Base-by-base conservation (phyloP, 2,329 filamentous ascomycete species). In the Diaporthe sp. region DNA sequence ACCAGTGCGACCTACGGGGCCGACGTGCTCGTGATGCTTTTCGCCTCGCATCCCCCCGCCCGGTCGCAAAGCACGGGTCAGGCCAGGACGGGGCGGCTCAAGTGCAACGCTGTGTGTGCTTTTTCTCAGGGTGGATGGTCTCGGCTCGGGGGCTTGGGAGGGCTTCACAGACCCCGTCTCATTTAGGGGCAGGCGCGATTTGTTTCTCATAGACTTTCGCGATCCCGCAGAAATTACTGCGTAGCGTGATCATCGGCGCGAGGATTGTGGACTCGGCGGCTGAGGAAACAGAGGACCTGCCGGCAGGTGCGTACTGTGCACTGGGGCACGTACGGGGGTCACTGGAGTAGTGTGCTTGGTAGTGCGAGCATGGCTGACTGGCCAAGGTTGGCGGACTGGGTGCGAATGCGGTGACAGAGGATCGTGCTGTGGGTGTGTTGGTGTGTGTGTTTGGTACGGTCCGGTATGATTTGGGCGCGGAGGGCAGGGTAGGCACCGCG, bases 111-210 rank as follows among this genome's bases (percentile, higher is more conserved):
- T 55, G 65, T 12, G 65, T 20, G 22, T 70, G 65, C 65, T 49
- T 70, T 70, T 70, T 22, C 34, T 34, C 61, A 25, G 51, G n/a
- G 15, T 25, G 37, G 63, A n/a, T 49, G 44, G 72, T 71, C 37
- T 76, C 57, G 75, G 60, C 39, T 71, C 60, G 71, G 75, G 31
- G 61, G 39, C 37, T 39, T 39, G 47, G n/a, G 31, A 47, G 34
- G 71, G 71, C 68, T 71, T 74, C 63, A 76, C 74, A 74, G 49
- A 74, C 61, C 61, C 71, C 71, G 61, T 76, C 60, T 73, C 51
- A 75, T 75, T 75, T 51, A 49, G 28, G 49, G 22, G 47, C 65
- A 37, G 49, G 61, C 55, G 68, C 31, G 61, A 44, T 22, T 28
- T 75, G 74, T 72, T 74, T 74, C 51, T 60, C 67, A 49, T 68